These are phyloP conservation scores for Penicillium capsulatum DNA, from an alignment of 2,329 filamentous ascomycete species.

Conservation along the genomic window DNA sequence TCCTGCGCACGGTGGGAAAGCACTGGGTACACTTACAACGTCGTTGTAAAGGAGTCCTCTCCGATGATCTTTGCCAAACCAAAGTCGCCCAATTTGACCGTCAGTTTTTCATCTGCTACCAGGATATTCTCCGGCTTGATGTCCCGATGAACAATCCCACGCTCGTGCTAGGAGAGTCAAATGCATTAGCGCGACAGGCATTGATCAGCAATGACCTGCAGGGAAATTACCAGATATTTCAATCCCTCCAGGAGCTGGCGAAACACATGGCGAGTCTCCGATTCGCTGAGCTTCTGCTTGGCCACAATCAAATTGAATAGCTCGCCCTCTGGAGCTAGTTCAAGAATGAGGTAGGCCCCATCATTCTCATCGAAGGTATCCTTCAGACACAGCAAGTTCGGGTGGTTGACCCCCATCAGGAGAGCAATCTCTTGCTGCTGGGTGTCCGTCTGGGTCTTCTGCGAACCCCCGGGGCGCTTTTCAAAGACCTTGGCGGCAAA, in stretches of 20 bases:
- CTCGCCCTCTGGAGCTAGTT: slow-evolving; percentile 88
- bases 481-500: slow-evolving; percentile 96
- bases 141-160: slow-evolving; percentile 94
- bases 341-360: slow-evolving; percentile 84
- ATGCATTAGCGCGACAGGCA: not conserved
- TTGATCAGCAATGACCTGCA: not conserved
- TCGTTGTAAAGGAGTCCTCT: slow-evolving; percentile 96
- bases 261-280: slow-evolving; percentile 81
- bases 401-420: slow-evolving; percentile 93
- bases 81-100: slow-evolving; percentile 92
- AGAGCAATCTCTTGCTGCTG: slow-evolving; percentile 95
- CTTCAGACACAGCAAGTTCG: slow-evolving; percentile 86
- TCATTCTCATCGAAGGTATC: slow-evolving; percentile 91
- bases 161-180: slow-evolving; percentile 67
- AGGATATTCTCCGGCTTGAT: slow-evolving; percentile 98
- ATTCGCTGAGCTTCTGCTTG: slow-evolving; percentile 82
- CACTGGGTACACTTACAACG: slow-evolving; percentile 56
- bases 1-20: not conserved
- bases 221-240: slow-evolving; percentile 78
- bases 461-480: slow-evolving; percentile 74
- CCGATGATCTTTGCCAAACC: slow-evolving; percentile 97
- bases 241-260: slow-evolving; percentile 86
- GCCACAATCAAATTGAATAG: slow-evolving; percentile 92
- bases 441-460: slow-evolving; percentile 72
- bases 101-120: slow-evolving; percentile 75